Evolutionary conservation across 345 rosid genomes (phyloP), one percentile per base, ranked within the genome.

Genomic region (Melaleuca quinquenervia): DNA sequence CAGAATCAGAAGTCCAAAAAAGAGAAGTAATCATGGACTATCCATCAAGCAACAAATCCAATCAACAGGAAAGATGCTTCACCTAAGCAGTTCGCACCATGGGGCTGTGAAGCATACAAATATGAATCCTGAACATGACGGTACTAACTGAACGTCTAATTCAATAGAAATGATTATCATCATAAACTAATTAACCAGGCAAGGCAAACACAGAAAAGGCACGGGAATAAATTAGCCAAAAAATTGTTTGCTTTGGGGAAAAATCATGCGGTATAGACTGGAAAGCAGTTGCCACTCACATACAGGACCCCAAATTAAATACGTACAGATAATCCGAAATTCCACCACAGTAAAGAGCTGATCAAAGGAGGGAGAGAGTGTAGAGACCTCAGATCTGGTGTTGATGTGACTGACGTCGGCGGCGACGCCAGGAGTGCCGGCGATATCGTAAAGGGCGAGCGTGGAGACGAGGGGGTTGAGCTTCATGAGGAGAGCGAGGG

Each of bases 331-430:
- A 11, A 8, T 36, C 84, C 76, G 52, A 82, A 29, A 74, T 44
- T 2, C 13, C 44, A 32, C 62, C 74, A 24, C 24, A 36, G 50
- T 60, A 50, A 11, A 18, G 21, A 44, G 48, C 20, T 45, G 44
- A 52, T 3, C 18, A 13, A 45, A 1, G 83, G 54, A 21, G 83
- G 12, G 12, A 32, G 27, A 9, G 54, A 82, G 44, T 5, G 9
- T 49, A 24, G 55, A 82, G 64, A 91, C 87, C 89, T 80, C 87
- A 18, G 89, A 84, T 20, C 58, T 82, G 60, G 92, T 87, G 78
- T 89, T 88, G 85, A 91, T 86, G 90, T 89, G 92, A 87, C 92
- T 51, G 87, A 89, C 87, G 54, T 91, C 91, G 7, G 91, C 91
- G 16, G 90, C 91, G 78, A 91, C 90, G 13, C 92, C 91, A 16